Percentiles rank a stretch among this genome's conserved stretches.
Evolutionary conservation across 73 alveolate species (phyloP).

Genomic region (Paramecium biaurelia): DNA sequence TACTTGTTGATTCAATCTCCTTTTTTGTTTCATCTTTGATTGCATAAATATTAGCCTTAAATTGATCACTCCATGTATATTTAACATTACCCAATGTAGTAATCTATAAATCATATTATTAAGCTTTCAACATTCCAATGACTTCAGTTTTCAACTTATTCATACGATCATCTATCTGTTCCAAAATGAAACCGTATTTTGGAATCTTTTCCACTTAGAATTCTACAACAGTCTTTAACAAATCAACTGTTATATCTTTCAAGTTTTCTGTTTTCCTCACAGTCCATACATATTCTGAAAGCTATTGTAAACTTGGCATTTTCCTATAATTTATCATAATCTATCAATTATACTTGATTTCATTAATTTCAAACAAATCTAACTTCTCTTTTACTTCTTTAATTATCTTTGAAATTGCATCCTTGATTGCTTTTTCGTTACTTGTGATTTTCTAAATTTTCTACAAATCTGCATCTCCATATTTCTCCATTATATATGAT

Average conservation of each 20-base stretch:
- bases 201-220: slow-evolving; percentile 9
- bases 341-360: background rate
- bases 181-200: background rate
- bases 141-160: background rate
- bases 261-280: slow-evolving; percentile 1
- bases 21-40: background rate
- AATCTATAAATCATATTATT: background rate
- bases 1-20: slow-evolving; percentile 16
- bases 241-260: background rate
- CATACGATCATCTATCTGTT: background rate
- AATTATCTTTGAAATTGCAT: background rate
- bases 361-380: background rate
- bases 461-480: slow-evolving; percentile 13
- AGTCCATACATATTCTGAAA: background rate
- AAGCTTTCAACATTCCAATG: background rate
- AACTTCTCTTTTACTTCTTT: background rate
- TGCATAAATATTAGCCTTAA: background rate
- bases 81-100: background rate
- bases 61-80: slow-evolving; percentile 24
- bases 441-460: background rate
- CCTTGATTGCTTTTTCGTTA: background rate
- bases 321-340: background rate
- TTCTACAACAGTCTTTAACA: background rate
- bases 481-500: background rate
- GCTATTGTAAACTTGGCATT: background rate